Conservation (phyloP, 371 early-diverging fungal species). For the Synchytrium microbalum region DNA sequence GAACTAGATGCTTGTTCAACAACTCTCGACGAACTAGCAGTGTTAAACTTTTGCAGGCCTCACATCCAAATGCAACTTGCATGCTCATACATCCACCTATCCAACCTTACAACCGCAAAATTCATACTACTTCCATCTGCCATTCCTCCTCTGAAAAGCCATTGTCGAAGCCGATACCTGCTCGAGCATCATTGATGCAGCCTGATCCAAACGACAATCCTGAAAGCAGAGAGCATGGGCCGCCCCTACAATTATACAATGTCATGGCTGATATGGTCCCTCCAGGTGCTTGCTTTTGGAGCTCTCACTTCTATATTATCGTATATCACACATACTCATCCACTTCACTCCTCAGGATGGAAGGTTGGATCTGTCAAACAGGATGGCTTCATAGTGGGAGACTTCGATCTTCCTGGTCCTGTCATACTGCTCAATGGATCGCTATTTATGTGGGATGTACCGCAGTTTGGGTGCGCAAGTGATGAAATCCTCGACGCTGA, state of each 20-base stretch:
- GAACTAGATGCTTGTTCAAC: no score
- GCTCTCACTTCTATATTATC: not conserved
- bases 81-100: no score
- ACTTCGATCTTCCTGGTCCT: not conserved
- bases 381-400: not conserved
- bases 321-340: not conserved
- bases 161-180: no score
- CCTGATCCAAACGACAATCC: not conserved
- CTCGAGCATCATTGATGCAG: not conserved
- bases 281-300: not conserved
- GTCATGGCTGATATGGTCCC: not conserved
- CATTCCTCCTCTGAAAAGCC: no score
- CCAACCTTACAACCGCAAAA: no score
- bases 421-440: not conserved
- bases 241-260: not conserved
- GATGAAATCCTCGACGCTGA: conserved; percentile 9
- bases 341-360: not conserved
- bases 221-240: not conserved
- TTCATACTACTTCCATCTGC: no score
- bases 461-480: conserved; percentile 36
- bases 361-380: not conserved
- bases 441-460: conserved; percentile 34
- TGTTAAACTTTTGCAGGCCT: no score
- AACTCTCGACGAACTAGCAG: no score
- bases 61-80: no score